A percentile compares a stretch with the other conserved stretches of the same genome.
Evolutionary conservation across 257 asterid genomes (phyloP).

Genomic region (Ehretia macrophylla): DNA sequence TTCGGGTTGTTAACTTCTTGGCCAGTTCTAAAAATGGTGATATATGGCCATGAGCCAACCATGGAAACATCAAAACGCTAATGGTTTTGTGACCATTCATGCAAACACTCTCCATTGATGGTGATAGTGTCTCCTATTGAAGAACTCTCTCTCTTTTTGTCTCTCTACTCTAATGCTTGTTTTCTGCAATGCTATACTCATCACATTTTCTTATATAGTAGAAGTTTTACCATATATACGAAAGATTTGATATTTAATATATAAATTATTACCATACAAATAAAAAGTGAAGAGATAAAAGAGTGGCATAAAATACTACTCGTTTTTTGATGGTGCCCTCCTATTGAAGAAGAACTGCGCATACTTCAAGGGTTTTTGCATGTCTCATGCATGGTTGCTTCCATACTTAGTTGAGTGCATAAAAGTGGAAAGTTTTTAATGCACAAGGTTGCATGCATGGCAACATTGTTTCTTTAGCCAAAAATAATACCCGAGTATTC

Average conservation of each 20-base stretch:
- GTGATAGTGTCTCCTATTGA: neutral
- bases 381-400: neutral
- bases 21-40: neutral
- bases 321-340: neutral
- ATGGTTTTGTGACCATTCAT: neutral
- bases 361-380: neutral
- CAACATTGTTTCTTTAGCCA: no score
- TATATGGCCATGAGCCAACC: neutral
- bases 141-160: neutral
- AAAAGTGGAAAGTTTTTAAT: neutral
- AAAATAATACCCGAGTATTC: no score
- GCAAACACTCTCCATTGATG: neutral
- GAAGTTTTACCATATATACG: no score
- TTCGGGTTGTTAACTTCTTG: neutral
- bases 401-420: neutral
- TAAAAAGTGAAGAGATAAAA: no score
- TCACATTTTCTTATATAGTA: no score
- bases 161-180: no score
- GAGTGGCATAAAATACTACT: no score
- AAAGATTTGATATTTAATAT: no score
- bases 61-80: neutral
- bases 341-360: neutral
- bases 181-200: no score
- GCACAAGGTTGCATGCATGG: no score
- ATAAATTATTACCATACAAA: no score